These are phyloP conservation scores for Lepidium aucheri DNA, from an alignment of 345 rosid species.

Conservation along the genomic window DNA sequence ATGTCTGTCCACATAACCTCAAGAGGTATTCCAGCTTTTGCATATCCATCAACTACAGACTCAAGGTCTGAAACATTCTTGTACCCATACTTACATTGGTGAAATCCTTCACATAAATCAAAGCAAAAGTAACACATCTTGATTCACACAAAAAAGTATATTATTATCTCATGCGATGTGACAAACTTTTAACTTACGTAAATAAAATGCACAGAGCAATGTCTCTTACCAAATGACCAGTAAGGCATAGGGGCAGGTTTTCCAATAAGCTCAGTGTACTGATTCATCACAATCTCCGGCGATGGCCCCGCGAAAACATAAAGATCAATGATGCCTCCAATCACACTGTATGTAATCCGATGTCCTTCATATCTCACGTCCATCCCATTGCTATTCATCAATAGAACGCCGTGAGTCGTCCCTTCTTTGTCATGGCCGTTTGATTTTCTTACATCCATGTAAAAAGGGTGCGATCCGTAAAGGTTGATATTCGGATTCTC, in stretches of 20 bases:
- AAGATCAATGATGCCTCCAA: slow-evolving; percentile 62
- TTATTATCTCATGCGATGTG: background rate
- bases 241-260: slow-evolving; percentile 76
- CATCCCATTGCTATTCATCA: slow-evolving; percentile 70
- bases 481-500: slow-evolving; percentile 38
- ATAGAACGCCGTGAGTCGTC: slow-evolving; percentile 49
- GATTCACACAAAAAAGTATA: background rate
- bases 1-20: slow-evolving; percentile 85
- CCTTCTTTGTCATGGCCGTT: slow-evolving; percentile 36
- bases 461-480: slow-evolving; percentile 77
- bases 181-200: background rate
- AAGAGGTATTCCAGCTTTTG: slow-evolving; percentile 58
- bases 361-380: slow-evolving; percentile 47
- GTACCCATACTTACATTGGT: slow-evolving; percentile 67
- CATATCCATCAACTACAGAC: slow-evolving; percentile 54
- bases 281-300: slow-evolving; percentile 51
- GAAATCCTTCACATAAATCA: slow-evolving; percentile 42
- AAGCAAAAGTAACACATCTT: background rate
- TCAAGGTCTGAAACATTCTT: slow-evolving; percentile 50
- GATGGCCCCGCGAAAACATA: slow-evolving; percentile 49
- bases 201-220: background rate
- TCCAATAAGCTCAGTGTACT: slow-evolving; percentile 62
- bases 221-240: slow-evolving; percentile 60
- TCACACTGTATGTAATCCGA: slow-evolving; percentile 51
- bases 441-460: slow-evolving; percentile 48